Conservation (phyloP, 169 alveolate genomes). For the Neospora caninum region DNA sequence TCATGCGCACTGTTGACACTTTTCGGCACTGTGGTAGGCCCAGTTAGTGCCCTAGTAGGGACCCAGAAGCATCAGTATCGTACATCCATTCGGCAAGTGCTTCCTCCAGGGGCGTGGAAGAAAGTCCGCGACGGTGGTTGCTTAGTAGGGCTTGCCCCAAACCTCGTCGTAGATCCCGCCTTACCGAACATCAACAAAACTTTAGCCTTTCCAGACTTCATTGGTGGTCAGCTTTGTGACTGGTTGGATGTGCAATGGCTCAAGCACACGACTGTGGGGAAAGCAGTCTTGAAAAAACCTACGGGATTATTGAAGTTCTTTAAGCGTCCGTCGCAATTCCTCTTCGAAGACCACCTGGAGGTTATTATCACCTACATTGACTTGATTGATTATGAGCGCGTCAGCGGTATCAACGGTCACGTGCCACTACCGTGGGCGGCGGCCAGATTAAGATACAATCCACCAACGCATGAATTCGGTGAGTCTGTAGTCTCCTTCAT, state of each 20-base stretch:
- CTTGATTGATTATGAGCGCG: background rate
- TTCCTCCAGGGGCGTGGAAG: slow-evolving; percentile 25
- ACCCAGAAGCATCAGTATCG: background rate
- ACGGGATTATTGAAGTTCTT: background rate
- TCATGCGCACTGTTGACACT: background rate
- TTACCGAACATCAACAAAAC: background rate
- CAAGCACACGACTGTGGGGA: background rate
- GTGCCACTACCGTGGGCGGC: slow-evolving; percentile 7
- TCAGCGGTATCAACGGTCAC: background rate
- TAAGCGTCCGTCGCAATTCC: background rate
- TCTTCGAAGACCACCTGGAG: background rate
- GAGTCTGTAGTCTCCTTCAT: background rate
- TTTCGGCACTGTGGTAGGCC: background rate
- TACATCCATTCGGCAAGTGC: background rate
- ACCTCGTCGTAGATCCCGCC: slow-evolving; percentile 17
- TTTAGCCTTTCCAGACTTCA: background rate
- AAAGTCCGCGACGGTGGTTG: background rate
- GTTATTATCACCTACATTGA: background rate
- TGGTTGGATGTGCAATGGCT: background rate
- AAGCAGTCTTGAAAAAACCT: background rate
- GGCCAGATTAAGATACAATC: background rate
- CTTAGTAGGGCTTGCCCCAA: background rate
- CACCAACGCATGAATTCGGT: background rate
- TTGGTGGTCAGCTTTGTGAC: slow-evolving; percentile 30
- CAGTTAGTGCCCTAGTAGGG: background rate